Base-by-base conservation (phyloP, 768 basidiomycete species). In the Amylocystis lapponica region DNA sequence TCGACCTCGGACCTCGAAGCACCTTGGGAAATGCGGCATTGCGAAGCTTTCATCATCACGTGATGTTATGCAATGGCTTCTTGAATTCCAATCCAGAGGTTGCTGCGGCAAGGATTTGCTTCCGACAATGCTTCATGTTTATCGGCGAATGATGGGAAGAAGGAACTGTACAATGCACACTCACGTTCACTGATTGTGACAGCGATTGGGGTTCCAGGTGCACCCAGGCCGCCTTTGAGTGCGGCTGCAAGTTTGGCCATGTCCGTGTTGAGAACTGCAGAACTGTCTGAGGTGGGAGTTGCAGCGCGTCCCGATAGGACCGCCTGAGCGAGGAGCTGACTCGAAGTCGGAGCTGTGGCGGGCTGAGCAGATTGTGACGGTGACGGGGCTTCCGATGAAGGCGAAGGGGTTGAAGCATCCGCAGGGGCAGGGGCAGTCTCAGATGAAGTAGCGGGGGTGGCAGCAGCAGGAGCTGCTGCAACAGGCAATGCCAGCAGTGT, bases 181-280 rank as follows among this genome's bases (percentile, higher is more conserved):
- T 62, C 55, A 86, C 90, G 78, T 72, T 92, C 88, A 48, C 81
- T 79, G 50, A 93, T 75, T 20, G 87, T 75, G 29, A 93, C 91
- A 36, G 86, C 76, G 25, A 94, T 81, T 5, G 91, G 91, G 46
- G 76, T 76, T 0, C 62, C 62, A 25, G 59, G 67, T 16, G 68
- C 66, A 20, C 72, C 74, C 10, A 66, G 67, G 14, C 67, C 70
- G 38, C 66, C 58, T 46, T 67, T 60, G 36, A 73, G 56, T 19
- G 67, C 68, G 11, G 73, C 65, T 11, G 69, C 57, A 25, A 75
- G 65, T 45, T 67, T 77, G 33, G 65, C 64, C 40, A 74, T 56
- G 20, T 72, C 68, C 11, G 57, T 49, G 23, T 50, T 41, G 8
- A 39, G 33, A 34, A 48, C 14, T 23, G 23, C 22, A 3, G 31